Evolutionary conservation across 2,329 filamentous ascomycete genomes (phyloP).

Genomic region (Fusarium xylarioides): DNA sequence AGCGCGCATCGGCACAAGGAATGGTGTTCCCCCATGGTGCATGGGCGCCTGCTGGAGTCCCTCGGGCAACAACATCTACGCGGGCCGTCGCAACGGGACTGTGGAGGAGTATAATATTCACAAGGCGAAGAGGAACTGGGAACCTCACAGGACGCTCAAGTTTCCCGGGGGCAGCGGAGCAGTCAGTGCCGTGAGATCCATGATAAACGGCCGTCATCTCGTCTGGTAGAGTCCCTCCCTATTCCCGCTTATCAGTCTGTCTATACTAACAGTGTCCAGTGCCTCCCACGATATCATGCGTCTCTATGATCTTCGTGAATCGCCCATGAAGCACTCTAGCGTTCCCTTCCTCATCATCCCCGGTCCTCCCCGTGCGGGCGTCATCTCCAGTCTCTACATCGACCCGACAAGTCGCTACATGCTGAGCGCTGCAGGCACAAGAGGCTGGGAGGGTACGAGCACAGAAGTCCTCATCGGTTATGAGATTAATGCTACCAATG

Average conservation of each 20-base stretch:
- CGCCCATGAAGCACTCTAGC: constrained; percentile 74
- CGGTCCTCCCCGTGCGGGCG: constrained; percentile 82
- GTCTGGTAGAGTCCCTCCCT: constrained; percentile 66
- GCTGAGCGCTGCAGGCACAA: constrained; percentile 88
- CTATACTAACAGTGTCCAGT: constrained; percentile 53
- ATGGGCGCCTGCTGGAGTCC: constrained; percentile 98
- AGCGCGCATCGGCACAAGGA: constrained; percentile 78
- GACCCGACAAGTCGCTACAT: constrained; percentile 91
- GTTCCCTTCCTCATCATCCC: constrained; percentile 97
- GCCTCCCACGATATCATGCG: constrained; percentile 93
- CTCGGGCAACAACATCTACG: constrained; percentile 95
- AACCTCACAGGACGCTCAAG: constrained; percentile 80
- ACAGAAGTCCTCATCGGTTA: constrained; percentile 96
- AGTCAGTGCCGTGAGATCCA: constrained; percentile 86
- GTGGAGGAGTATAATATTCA: constrained; percentile 95
- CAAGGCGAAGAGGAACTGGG: constrained; percentile 72
- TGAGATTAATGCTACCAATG: constrained; percentile 69
- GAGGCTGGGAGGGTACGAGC: constrained; percentile 91
- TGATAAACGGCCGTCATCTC: constrained; percentile 92
- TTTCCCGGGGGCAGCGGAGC: constrained; percentile 90
- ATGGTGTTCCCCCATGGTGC: constrained; percentile 91
- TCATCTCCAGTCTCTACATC: constrained; percentile 85
- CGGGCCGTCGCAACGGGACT: constrained; percentile 86
- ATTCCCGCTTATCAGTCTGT: no score
- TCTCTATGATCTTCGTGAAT: constrained; percentile 84